Conservation (phyloP, 768 basidiomycete species). For the Phylloporus arenicola region DNA sequence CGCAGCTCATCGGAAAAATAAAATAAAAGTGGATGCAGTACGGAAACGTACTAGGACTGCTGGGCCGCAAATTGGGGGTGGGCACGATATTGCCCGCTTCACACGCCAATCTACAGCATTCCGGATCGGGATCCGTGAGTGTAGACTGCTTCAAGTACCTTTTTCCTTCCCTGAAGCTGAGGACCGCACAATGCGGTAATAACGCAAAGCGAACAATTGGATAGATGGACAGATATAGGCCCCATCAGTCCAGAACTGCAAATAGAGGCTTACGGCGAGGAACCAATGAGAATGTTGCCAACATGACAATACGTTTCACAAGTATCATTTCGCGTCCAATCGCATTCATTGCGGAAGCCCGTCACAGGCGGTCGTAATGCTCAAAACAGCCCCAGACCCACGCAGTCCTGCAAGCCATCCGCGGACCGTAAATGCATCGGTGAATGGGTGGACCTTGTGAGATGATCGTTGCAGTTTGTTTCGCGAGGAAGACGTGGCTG, state of each 20-base stretch:
- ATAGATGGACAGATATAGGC: constrained; percentile 14
- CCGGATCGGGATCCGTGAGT: constrained; percentile 16
- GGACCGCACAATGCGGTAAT: constrained; percentile 19
- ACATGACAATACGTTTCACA: constrained; percentile 18
- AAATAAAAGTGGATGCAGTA: background rate
- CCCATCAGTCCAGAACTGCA: constrained; percentile 14
- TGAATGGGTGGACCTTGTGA: constrained; percentile 1
- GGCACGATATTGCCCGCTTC: constrained; percentile 12
- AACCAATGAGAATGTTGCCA: constrained; percentile 6
- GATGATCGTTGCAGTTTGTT: constrained; percentile 2
- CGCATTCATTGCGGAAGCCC: constrained; percentile 18
- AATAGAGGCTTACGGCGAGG: constrained; percentile 9
- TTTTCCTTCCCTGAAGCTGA: constrained; percentile 11
- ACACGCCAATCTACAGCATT: constrained; percentile 7
- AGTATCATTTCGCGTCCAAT: constrained; percentile 12
- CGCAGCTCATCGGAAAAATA: constrained; percentile 5
- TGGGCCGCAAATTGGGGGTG: constrained; percentile 17
- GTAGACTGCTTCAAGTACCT: constrained; percentile 1
- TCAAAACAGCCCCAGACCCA: constrained; percentile 15
- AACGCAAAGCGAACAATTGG: constrained; percentile 1
- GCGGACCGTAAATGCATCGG: constrained; percentile 16
- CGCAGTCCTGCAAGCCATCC: constrained; percentile 16
- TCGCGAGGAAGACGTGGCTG: constrained; percentile 1
- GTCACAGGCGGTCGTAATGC: constrained; percentile 19
- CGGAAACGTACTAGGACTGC: constrained; percentile 19